Evolutionary conservation across 2,329 filamentous ascomycete genomes (phyloP).

Genomic region (Curvularia lunata): DNA sequence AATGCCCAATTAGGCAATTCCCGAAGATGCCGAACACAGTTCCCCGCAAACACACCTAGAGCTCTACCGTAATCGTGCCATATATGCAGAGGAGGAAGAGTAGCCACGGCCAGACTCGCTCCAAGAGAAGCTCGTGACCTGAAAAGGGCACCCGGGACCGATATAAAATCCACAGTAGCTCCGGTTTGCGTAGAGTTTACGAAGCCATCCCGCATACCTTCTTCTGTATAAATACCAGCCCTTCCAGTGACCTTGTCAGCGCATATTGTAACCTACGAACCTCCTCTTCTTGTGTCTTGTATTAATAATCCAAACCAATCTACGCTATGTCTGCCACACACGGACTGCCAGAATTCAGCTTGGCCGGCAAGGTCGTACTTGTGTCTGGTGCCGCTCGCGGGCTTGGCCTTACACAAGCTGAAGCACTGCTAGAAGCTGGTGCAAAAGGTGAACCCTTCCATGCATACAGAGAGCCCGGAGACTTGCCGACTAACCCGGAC

Average conservation of each 20-base stretch:
- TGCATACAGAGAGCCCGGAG: not conserved
- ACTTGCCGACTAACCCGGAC: not conserved
- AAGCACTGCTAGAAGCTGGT: slow-evolving; percentile 76
- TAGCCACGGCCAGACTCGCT: slow-evolving; percentile 12
- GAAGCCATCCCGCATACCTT: slow-evolving; percentile 5
- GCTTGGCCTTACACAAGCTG: slow-evolving; percentile 74
- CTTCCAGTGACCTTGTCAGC: slow-evolving; percentile 1
- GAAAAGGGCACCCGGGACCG: slow-evolving; percentile 1
- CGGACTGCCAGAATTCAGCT: slow-evolving; percentile 73
- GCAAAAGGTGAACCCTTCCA: slow-evolving; percentile 60
- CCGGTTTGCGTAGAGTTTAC: slow-evolving; percentile 5
- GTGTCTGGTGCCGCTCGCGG: slow-evolving; percentile 76
- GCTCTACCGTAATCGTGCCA: slow-evolving; percentile 13
- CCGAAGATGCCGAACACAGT: slow-evolving; percentile 16
- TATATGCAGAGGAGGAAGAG: slow-evolving; percentile 5
- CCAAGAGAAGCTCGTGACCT: slow-evolving; percentile 12
- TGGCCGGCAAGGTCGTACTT: slow-evolving; percentile 72
- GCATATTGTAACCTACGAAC: not conserved
- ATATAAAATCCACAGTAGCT: slow-evolving; percentile 16
- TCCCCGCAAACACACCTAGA: slow-evolving; percentile 26
- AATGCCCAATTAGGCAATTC: slow-evolving; percentile 20
- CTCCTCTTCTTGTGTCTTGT: not conserved
- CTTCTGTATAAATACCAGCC: slow-evolving; percentile 8
- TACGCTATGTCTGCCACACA: slow-evolving; percentile 24
- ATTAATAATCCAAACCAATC: not conserved